Conservation (phyloP, 2,329 filamentous ascomycete species). For the Botrytis pseudocinerea region DNA sequence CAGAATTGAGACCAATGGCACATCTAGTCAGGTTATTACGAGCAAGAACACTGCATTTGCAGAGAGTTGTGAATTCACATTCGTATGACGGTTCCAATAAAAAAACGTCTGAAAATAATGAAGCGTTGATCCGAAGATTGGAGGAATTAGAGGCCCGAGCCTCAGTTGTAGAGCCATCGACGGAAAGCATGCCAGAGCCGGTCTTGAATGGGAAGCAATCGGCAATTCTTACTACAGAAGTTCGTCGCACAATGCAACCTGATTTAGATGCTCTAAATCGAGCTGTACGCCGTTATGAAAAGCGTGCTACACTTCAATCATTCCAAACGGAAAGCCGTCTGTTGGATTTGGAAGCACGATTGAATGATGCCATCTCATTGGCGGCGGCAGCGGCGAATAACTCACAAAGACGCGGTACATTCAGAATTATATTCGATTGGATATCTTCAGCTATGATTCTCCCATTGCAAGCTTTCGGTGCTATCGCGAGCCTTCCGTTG, state of each 20-base stretch:
- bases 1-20: slow-evolving; percentile 79
- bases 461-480: slow-evolving; percentile 35
- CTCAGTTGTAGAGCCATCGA: slow-evolving; percentile 42
- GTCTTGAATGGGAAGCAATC: slow-evolving; percentile 44
- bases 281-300: slow-evolving; percentile 88
- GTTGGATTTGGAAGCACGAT: slow-evolving; percentile 65
- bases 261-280: slow-evolving; percentile 87
- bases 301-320: slow-evolving; percentile 74
- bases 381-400: slow-evolving; percentile 68
- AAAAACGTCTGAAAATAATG: slow-evolving; percentile 45
- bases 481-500: slow-evolving; percentile 35
- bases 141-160: slow-evolving; percentile 66
- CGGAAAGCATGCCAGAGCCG: slow-evolving; percentile 36
- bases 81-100: slow-evolving; percentile 45
- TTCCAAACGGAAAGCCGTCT: slow-evolving; percentile 76
- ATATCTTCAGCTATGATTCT: slow-evolving; percentile 34
- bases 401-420: slow-evolving; percentile 30
- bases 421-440: slow-evolving; percentile 37
- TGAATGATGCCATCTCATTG: slow-evolving; percentile 78
- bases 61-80: slow-evolving; percentile 65
- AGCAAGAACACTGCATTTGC: slow-evolving; percentile 76
- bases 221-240: slow-evolving; percentile 51
- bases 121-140: slow-evolving; percentile 64
- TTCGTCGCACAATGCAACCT: slow-evolving; percentile 68
- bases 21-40: slow-evolving; percentile 81